Base-by-base conservation (phyloP, 176 grass and related monocot genomes). In the Metroxylon sagu region DNA sequence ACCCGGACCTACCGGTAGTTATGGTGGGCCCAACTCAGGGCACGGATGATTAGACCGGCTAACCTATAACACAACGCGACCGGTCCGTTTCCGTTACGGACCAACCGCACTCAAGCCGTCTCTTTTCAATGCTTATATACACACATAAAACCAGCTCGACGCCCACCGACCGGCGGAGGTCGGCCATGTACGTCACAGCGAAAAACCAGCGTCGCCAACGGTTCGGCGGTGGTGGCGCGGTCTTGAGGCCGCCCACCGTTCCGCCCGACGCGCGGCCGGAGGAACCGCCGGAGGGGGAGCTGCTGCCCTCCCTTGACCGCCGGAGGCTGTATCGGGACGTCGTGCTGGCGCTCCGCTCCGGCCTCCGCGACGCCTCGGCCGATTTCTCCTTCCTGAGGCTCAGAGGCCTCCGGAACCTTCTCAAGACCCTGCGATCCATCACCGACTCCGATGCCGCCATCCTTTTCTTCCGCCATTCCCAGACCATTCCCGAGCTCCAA, bases 301-400 rank as follows among this genome's bases (percentile, higher is more conserved):
- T 98, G 18, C 73, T 71, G 15, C 78, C 77, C 28, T 62, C 81
- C 25, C 79, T 92, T 51, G 73, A 74, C 19, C 70, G 73, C 30
- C 93, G 87, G 48, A 83, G 81, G 61, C 43, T 98, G 55, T 98
- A 92, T 65, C 81, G 84, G 73, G 93, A 98, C 79, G 93, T 98
- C 73, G 85, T 84, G 50, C 70, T 89, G 19, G 93, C 93, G 59
- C 84, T 98, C 51, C 84, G 79, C 12, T 78, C 84, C 18, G 93
- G 93, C 28, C 73, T 92, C 65, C 87, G 93, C 59, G 87, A 98
- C 29, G 93, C 93, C 62, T 75, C 43, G 71, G 87, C 83, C 5
- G 93, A 98, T 72, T 98, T 92, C 79, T 98, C 93, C 57, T 98
- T 92, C 74, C 84, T 98, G 63, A 80, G 93, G 5, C 73, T 85